Evolutionary conservation across 192 early-diverging fungal species (phyloP).

Genomic region (Funneliformis geosporum): DNA sequence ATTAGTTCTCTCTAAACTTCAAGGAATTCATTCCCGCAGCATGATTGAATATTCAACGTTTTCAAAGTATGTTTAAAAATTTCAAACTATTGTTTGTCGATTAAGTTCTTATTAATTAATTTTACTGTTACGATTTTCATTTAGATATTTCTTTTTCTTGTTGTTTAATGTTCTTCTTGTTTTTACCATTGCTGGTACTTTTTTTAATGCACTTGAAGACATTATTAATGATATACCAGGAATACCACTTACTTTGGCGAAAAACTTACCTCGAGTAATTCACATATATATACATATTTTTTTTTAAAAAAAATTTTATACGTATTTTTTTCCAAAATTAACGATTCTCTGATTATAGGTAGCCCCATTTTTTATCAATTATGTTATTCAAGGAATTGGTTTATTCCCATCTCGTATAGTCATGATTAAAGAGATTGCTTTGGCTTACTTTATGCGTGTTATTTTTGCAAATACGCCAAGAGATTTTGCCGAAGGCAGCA

Average conservation of each 20-base stretch:
- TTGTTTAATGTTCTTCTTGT: constrained; percentile 75
- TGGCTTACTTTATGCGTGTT: constrained; percentile 52
- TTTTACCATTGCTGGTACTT: constrained; percentile 72
- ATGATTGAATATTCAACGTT: constrained; percentile 44
- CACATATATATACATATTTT: neutral
- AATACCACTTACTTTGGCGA: constrained; percentile 64
- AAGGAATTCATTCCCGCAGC: constrained; percentile 47
- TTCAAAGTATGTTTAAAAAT: constrained; percentile 12
- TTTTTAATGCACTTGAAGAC: constrained; percentile 62
- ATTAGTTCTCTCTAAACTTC: constrained; percentile 40
- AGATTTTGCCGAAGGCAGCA: constrained; percentile 74
- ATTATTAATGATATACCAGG: constrained; percentile 65
- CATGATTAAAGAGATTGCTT: constrained; percentile 63
- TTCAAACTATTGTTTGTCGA: neutral
- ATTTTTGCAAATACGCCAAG: constrained; percentile 76
- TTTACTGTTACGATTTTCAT: neutral
- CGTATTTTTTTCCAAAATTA: neutral
- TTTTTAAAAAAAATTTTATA: neutral
- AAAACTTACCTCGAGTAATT: constrained; percentile 58
- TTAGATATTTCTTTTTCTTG: constrained; percentile 76
- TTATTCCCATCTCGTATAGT: constrained; percentile 70
- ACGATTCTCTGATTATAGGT: constrained; percentile 40
- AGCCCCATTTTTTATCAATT: constrained; percentile 80
- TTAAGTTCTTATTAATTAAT: neutral
- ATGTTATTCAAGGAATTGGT: constrained; percentile 71